Evolutionary conservation across 2,329 filamentous ascomycete species (phyloP).

Genomic region (Fulvia fulva): DNA sequence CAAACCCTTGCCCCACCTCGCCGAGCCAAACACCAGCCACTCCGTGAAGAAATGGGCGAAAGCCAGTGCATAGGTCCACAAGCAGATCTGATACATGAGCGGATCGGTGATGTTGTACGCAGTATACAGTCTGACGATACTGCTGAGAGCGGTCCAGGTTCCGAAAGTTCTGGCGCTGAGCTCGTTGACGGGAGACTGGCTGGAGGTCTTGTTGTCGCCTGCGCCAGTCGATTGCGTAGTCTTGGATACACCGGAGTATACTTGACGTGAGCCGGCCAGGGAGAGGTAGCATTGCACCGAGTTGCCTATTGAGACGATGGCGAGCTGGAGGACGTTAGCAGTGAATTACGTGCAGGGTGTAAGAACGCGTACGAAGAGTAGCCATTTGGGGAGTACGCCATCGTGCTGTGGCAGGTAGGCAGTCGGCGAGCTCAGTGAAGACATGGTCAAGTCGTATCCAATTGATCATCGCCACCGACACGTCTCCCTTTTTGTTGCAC

Average conservation of each 20-base stretch:
- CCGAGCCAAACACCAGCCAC: slow-evolving; percentile 73
- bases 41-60: slow-evolving; percentile 75
- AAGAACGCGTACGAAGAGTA: slow-evolving; percentile 53
- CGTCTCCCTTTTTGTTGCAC: neutral
- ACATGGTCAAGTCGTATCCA: slow-evolving; percentile 5
- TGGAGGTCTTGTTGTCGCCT: neutral
- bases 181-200: slow-evolving; percentile 58
- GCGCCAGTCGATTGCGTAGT: neutral
- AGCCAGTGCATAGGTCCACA: slow-evolving; percentile 79
- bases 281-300: slow-evolving; percentile 78
- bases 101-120: slow-evolving; percentile 74
- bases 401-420: slow-evolving; percentile 43
- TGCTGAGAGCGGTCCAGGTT: slow-evolving; percentile 79
- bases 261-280: slow-evolving; percentile 74
- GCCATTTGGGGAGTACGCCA: slow-evolving; percentile 61
- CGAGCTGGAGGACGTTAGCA: slow-evolving; percentile 56
- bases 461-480: neutral
- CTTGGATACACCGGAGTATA: slow-evolving; percentile 63
- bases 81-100: slow-evolving; percentile 71
- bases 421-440: slow-evolving; percentile 20
- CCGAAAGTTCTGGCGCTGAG: slow-evolving; percentile 78
- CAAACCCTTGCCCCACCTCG: slow-evolving; percentile 59
- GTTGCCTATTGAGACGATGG: slow-evolving; percentile 78
- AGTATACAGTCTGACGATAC: slow-evolving; percentile 74
- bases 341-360: slow-evolving; percentile 6